These are phyloP conservation scores for Pythium myriotylum DNA, from an alignment of 352 stramenopile genomes.

Conservation along the genomic window DNA sequence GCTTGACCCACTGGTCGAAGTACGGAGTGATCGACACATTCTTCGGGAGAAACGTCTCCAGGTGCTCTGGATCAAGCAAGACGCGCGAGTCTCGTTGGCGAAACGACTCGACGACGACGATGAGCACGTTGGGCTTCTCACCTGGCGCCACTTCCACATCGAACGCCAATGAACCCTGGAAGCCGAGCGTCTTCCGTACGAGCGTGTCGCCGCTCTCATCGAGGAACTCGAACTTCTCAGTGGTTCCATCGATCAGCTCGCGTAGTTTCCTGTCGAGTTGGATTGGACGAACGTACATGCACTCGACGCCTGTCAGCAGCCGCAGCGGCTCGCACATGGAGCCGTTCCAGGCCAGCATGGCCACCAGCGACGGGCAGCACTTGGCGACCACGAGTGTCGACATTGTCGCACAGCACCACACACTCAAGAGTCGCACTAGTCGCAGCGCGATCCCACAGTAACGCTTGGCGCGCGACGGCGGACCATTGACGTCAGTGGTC, in stretches of 20 bases:
- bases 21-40: slow-evolving; percentile 66
- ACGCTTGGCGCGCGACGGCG: not conserved
- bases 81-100: slow-evolving; percentile 59
- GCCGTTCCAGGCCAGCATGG: slow-evolving; percentile 57
- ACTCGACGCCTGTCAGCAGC: slow-evolving; percentile 34
- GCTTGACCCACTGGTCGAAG: slow-evolving; percentile 59
- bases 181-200: slow-evolving; percentile 48
- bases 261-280: slow-evolving; percentile 28
- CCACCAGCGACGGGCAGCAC: slow-evolving; percentile 47
- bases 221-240: slow-evolving; percentile 45
- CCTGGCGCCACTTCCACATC: slow-evolving; percentile 39
- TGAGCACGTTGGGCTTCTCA: slow-evolving; percentile 60
- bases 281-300: slow-evolving; percentile 20
- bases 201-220: slow-evolving; percentile 35
- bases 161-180: slow-evolving; percentile 57
- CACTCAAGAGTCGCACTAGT: slow-evolving; percentile 7
- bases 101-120: slow-evolving; percentile 74
- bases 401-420: slow-evolving; percentile 22
- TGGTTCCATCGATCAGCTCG: slow-evolving; percentile 51
- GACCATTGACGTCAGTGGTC: not conserved
- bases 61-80: slow-evolving; percentile 35
- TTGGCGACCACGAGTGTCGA: slow-evolving; percentile 36
- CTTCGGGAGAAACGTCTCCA: slow-evolving; percentile 33
- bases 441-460: slow-evolving; percentile 4
- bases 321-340: slow-evolving; percentile 53